Conservation (phyloP, 2,329 filamentous ascomycete species). For the Aspergillus sp. region DNA sequence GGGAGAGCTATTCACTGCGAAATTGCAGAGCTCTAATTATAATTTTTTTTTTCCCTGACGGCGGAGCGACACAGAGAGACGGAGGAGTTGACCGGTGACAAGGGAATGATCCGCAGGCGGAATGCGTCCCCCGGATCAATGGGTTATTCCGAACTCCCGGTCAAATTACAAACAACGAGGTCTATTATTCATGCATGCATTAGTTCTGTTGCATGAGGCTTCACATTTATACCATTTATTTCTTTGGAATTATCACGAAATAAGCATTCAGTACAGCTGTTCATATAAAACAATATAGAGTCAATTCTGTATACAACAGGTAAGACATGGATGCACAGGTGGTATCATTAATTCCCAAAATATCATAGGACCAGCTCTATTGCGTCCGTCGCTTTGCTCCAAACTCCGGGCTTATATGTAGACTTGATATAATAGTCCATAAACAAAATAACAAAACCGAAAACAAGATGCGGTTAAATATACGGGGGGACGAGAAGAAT, state of each 20-base stretch:
- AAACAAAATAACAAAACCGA: not conserved
- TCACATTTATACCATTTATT: no score
- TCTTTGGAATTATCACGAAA: no score
- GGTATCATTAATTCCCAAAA: slow-evolving; percentile 12
- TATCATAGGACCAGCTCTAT: not conserved
- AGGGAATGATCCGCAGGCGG: not conserved
- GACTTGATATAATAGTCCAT: slow-evolving; percentile 1
- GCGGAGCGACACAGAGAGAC: not conserved
- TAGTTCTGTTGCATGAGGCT: no score
- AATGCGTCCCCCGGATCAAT: not conserved
- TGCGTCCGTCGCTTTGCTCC: not conserved
- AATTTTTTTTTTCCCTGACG: not conserved
- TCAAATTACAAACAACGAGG: not conserved
- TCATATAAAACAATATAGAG: not conserved
- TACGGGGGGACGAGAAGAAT: not conserved
- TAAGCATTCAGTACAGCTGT: not conserved
- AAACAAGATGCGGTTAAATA: not conserved
- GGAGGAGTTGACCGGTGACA: not conserved
- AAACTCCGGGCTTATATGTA: slow-evolving; percentile 12
- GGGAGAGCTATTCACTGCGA: not conserved
- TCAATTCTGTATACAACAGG: not conserved
- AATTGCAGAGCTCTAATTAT: no score
- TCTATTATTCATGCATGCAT: not conserved
- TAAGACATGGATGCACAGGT: slow-evolving; percentile 5
- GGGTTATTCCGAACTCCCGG: not conserved